phyloP scores from a whole-genome alignment of 768 basidiomycete species.

The Cystobasidiopsis lactophilus region DNA sequence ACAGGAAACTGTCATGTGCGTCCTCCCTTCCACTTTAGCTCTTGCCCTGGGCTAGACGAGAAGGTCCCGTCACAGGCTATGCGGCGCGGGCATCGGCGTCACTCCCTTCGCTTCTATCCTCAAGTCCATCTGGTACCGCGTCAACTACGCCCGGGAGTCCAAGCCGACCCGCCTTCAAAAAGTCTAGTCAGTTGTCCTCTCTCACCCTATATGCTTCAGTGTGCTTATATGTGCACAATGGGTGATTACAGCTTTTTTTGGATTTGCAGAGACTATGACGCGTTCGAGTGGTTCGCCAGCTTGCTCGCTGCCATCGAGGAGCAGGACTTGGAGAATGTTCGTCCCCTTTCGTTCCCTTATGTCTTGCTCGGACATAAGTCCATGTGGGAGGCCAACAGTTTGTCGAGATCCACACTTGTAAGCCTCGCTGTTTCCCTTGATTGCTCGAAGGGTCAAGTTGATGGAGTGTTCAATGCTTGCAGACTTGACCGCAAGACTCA shows the following conservation, averaged over 20 bases:
- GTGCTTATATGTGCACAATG: neutral
- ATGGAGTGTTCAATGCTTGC: conserved; percentile 23
- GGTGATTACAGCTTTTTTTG: conserved; percentile 13
- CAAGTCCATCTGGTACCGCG: conserved; percentile 44
- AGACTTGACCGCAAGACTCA: conserved; percentile 65
- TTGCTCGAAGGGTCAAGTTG: neutral
- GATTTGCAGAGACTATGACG: conserved; percentile 13
- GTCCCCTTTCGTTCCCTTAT: neutral
- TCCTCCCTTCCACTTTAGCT: too few species aligned
- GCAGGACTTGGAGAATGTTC: conserved; percentile 49
- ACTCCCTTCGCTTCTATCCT: conserved; percentile 79
- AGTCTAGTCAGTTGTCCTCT: conserved; percentile 28
- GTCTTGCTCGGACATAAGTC: neutral
- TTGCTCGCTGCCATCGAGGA: conserved; percentile 81
- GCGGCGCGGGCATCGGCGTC: conserved; percentile 88
- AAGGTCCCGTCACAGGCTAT: conserved; percentile 36
- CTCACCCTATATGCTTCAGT: neutral
- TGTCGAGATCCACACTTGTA: conserved; percentile 54
- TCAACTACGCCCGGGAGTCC: conserved; percentile 55
- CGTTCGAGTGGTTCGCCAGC: conserved; percentile 46
- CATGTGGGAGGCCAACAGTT: conserved; percentile 2
- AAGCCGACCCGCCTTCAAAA: conserved; percentile 68
- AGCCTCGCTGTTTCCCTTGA: neutral
- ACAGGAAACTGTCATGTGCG: conserved; percentile 50
- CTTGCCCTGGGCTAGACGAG: too few species aligned